Evolutionary conservation across 768 basidiomycete species (phyloP).

Genomic region (Pisolithus albus): DNA sequence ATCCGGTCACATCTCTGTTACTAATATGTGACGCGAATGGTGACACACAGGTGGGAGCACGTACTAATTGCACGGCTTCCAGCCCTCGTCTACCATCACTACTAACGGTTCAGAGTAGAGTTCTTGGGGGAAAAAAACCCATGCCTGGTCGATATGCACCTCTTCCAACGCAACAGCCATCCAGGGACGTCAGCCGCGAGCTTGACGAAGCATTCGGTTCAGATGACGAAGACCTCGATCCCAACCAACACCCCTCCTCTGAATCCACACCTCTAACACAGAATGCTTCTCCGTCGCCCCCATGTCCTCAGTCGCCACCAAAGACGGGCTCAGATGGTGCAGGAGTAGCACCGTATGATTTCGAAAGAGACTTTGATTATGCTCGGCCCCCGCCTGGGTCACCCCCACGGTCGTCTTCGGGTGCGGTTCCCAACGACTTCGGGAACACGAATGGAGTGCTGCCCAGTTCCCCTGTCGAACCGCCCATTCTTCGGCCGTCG

Average conservation of each 20-base stretch:
- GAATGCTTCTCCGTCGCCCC: constrained; percentile 9
- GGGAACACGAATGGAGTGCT: constrained; percentile 70
- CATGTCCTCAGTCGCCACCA: constrained; percentile 13
- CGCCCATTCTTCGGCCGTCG: constrained; percentile 34
- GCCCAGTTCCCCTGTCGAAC: constrained; percentile 41
- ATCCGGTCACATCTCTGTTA: no score
- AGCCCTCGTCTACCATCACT: no score
- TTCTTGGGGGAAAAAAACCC: neutral
- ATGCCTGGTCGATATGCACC: constrained; percentile 51
- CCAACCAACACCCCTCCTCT: constrained; percentile 34
- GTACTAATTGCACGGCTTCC: no score
- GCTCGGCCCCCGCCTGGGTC: constrained; percentile 70
- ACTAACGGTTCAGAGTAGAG: no score
- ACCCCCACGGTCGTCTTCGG: constrained; percentile 53
- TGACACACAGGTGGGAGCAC: no score
- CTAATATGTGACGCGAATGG: no score
- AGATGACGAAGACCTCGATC: constrained; percentile 37
- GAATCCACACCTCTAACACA: neutral
- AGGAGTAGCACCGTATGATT: constrained; percentile 53
- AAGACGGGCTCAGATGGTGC: constrained; percentile 5
- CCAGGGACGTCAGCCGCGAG: constrained; percentile 47
- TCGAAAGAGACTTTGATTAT: constrained; percentile 72
- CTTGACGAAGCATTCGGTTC: constrained; percentile 73
- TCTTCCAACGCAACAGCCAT: constrained; percentile 42
- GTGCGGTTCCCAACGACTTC: constrained; percentile 56